Evolutionary conservation across 148 eudicot species (phyloP), one percentile per base, ranked within the genome.

Genomic region (Silene uniflora): DNA sequence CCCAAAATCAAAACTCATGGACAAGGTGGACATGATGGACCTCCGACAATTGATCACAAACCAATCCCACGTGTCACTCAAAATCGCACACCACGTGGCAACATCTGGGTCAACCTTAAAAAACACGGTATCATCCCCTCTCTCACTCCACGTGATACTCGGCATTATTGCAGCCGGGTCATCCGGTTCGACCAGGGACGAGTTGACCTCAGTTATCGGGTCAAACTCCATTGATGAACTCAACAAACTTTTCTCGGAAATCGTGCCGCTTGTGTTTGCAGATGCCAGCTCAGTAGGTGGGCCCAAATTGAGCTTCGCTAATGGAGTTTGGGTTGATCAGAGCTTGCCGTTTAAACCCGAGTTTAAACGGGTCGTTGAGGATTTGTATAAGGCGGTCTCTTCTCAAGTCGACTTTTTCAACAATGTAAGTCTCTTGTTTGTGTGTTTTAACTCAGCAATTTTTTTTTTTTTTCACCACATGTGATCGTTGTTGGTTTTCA

Each of bases 141-240:
- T 87, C 1, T 95, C 97, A 6, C 76, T 92, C 75, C 91, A 90
- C 52, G 88, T 88, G 2, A 82, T 89, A 0, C 76, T 95, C 29
- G 77, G 88, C 83, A 7, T 92, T 74, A 83, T 94, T 69, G 91
- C 96, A 3, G 77, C 96, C 68, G 98, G 97, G 7, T 89, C 97
- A 55, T 56, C 73, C 5, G 89, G 89, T 81, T 77, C 83, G 17
- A 88, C 98, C 55, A 92, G 73, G 0, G 88, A 82, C 62, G 92
- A 95, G 80, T 42, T 92, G 0, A 86, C 89, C 22, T 59, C 62
- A 9, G 23, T 59, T 59, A 5, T 59, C 62, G 23, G 23, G 62
- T 59, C 19, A 4, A n/a, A n/a, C 62, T 59, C 62, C 9, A 17
- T 17, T n/a, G 62, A 90, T 4, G 88, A 90, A 0, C 88, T 94